These are phyloP conservation scores for Paramyrothecium roridum DNA, from an alignment of 2,329 filamentous ascomycete species.

Conservation along the genomic window DNA sequence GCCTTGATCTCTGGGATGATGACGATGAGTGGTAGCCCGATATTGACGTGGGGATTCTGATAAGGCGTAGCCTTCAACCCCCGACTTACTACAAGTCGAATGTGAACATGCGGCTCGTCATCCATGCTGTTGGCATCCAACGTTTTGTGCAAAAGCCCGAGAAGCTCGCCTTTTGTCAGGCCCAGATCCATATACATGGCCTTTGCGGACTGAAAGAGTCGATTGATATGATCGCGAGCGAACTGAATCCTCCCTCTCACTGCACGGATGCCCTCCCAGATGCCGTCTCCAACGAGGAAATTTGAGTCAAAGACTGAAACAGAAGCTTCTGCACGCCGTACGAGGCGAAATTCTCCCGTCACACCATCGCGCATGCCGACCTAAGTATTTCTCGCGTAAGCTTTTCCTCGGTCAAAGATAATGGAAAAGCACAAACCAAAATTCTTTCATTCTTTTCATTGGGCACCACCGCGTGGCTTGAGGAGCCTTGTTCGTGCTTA, in stretches of 20 bases:
- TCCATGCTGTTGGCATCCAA: constrained; percentile 21
- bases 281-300: constrained; percentile 22
- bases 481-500: neutral
- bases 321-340: constrained; percentile 15
- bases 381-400: constrained; percentile 2
- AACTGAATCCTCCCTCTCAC: constrained; percentile 19
- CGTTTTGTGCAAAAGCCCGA: constrained; percentile 17
- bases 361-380: constrained; percentile 22
- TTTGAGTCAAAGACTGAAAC: constrained; percentile 24
- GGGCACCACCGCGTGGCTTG: constrained; percentile 15
- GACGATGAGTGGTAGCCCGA: constrained; percentile 23
- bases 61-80: constrained; percentile 21
- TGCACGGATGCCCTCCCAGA: constrained; percentile 24
- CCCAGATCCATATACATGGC: constrained; percentile 25
- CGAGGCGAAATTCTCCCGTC: constrained; percentile 15
- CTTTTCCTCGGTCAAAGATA: neutral
- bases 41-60: constrained; percentile 22
- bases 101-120: constrained; percentile 21
- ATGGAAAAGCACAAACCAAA: constrained; percentile 6
- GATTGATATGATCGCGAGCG: constrained; percentile 20
- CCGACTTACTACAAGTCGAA: constrained; percentile 22
- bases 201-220: constrained; percentile 22
- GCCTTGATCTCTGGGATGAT: constrained; percentile 25
- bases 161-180: constrained; percentile 17
- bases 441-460: constrained; percentile 19